Percentiles rank a stretch among this genome's conserved stretches.
These are phyloP conservation scores for Pseudocohnilembus persalinus DNA, from an alignment of 169 alveolate species.

Conservation along the genomic window DNA sequence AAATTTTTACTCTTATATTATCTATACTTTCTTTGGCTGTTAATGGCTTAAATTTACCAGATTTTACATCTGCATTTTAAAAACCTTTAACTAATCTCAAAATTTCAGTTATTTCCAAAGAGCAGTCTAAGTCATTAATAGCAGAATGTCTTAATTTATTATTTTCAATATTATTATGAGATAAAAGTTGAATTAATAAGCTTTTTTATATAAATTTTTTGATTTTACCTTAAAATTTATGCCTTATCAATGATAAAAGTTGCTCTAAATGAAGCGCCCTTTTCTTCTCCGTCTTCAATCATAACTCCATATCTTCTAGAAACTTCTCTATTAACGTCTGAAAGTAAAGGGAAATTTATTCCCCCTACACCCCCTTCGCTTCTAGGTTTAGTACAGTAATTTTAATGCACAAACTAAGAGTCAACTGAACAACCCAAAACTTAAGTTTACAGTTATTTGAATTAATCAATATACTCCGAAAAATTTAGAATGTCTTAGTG, in stretches of 20 bases:
- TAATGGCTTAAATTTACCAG: not conserved
- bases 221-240: slow-evolving; percentile 93
- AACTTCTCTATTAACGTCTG: slow-evolving; percentile 93
- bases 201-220: too few species aligned
- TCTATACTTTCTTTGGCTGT: not conserved
- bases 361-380: slow-evolving; percentile 98
- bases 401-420: slow-evolving; percentile 94
- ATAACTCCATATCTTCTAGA: slow-evolving; percentile 93
- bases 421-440: slow-evolving; percentile 97
- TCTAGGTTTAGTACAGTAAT: slow-evolving; percentile 94
- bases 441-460: slow-evolving; percentile 88
- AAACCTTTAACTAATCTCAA: not conserved
- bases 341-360: slow-evolving; percentile 90
- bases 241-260: slow-evolving; percentile 96
- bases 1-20: not conserved
- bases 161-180: too few species aligned
- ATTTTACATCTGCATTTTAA: not conserved
- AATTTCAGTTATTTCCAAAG: not conserved
- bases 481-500: slow-evolving; percentile 98
- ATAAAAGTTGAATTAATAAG: not conserved
- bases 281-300: slow-evolving; percentile 89
- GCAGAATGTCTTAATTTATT: not conserved
- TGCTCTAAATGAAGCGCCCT: slow-evolving; percentile 90
- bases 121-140: not conserved
- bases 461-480: slow-evolving; percentile 91